phyloP scores from a whole-genome alignment of 495 filamentous ascomycete species.

The Penicillium coffeae region DNA sequence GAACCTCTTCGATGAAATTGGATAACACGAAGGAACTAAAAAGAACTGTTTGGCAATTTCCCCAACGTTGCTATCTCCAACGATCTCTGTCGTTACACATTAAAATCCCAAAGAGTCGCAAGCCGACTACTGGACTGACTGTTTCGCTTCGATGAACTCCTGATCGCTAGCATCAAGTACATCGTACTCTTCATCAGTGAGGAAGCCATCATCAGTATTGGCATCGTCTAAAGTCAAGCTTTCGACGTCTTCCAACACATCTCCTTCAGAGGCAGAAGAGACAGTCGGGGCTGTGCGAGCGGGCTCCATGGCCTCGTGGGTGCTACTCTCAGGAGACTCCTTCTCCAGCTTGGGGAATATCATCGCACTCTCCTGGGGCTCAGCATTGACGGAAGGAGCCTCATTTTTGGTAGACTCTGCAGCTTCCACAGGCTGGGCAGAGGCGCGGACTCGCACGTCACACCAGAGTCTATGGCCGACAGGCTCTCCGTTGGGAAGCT shows the following conservation, averaged over 20 bases:
- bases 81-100: constrained; percentile 10
- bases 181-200: constrained; percentile 98
- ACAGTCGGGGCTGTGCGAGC: constrained; percentile 30
- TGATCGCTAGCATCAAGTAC: constrained; percentile 94
- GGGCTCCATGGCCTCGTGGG: constrained; percentile 54
- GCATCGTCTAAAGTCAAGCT: constrained; percentile 60
- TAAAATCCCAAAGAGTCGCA: constrained; percentile 1
- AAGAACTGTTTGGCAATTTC: not conserved
- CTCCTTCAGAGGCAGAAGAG: constrained; percentile 45
- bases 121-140: constrained; percentile 22
- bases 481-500: constrained; percentile 69
- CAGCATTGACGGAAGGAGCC: constrained; percentile 9
- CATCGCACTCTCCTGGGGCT: constrained; percentile 62
- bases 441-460: constrained; percentile 66
- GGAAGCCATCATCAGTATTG: constrained; percentile 60
- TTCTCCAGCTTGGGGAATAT: constrained; percentile 97
- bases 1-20: too few species aligned
- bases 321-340: constrained; percentile 80
- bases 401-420: constrained; percentile 16
- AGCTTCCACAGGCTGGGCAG: constrained; percentile 19
- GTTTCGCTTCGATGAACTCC: constrained; percentile 58
- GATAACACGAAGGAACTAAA: too few species aligned
- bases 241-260: constrained; percentile 65
- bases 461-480: constrained; percentile 97
- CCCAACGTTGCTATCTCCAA: not conserved